Evolutionary conservation across 2,329 filamentous ascomycete species (phyloP).

Genomic region (Cercospora beticola): DNA sequence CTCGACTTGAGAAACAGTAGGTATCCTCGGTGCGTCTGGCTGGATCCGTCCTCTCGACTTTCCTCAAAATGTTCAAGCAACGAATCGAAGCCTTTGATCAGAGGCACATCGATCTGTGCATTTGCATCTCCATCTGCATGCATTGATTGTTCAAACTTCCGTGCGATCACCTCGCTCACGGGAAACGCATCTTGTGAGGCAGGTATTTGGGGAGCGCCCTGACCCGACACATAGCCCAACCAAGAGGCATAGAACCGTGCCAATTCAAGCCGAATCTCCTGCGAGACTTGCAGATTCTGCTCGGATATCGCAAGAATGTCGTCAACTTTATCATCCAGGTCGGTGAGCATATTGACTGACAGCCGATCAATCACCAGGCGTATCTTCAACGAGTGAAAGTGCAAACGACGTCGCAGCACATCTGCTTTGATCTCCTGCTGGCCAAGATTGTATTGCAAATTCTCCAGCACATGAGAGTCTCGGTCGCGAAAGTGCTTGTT

Average conservation of each 20-base stretch:
- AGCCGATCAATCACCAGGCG: conserved; percentile 25
- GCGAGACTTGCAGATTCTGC: conserved; percentile 15
- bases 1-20: conserved; percentile 28
- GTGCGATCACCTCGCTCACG: conserved; percentile 18
- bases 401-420: conserved; percentile 24
- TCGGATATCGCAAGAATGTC: conserved; percentile 24
- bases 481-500: conserved; percentile 23
- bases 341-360: conserved; percentile 21
- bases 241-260: conserved; percentile 12
- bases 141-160: conserved; percentile 11
- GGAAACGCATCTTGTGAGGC: conserved; percentile 11
- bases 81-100: conserved; percentile 24
- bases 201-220: conserved; percentile 1
- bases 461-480: conserved; percentile 23
- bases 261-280: conserved; percentile 22
- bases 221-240: conserved; percentile 17
- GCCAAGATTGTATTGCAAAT: conserved; percentile 21
- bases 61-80: conserved; percentile 24
- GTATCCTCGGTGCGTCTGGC: conserved; percentile 21
- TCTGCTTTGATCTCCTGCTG: conserved; percentile 23
- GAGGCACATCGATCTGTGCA: conserved; percentile 15
- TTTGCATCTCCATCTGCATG: conserved; percentile 13
- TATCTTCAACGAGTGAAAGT: conserved; percentile 29
- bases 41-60: conserved; percentile 13
- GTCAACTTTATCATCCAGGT: conserved; percentile 23